Conservation (phyloP, 495 filamentous ascomycete species). For the Neurospora sp. region DNA sequence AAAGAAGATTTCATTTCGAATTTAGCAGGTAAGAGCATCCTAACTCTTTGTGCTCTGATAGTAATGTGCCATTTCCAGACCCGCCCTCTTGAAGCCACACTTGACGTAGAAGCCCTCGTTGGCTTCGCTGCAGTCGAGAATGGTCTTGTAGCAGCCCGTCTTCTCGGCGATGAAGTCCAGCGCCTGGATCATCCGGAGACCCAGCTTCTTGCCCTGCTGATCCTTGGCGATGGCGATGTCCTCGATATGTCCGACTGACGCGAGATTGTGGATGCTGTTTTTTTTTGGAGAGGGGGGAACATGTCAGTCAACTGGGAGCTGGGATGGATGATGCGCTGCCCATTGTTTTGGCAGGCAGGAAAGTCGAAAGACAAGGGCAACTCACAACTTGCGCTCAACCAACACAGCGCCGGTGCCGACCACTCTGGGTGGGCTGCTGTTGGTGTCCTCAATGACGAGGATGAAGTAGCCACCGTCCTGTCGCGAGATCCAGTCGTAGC, state of each 20-base stretch:
- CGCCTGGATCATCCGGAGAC: slow-evolving; percentile 85
- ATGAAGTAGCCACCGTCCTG: slow-evolving; percentile 78
- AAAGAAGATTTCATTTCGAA: background rate
- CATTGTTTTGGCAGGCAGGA: background rate
- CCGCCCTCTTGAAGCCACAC: slow-evolving; percentile 89
- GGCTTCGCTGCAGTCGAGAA: slow-evolving; percentile 49
- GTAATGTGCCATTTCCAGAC: slow-evolving; percentile 95
- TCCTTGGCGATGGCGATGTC: slow-evolving; percentile 91
- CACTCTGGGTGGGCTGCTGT: slow-evolving; percentile 37
- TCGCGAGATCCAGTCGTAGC: slow-evolving; percentile 74
- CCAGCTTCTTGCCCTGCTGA: slow-evolving; percentile 95
- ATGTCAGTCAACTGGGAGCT: background rate
- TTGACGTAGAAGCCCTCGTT: slow-evolving; percentile 99
- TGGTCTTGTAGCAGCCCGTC: slow-evolving; percentile 86
- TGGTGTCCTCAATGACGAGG: slow-evolving; percentile 68
- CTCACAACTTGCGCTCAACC: slow-evolving; percentile 76
- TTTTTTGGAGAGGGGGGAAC: background rate
- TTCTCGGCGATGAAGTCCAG: slow-evolving; percentile 78
- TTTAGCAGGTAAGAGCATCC: background rate
- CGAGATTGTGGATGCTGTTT: slow-evolving; percentile 58
- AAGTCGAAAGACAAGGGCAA: background rate
- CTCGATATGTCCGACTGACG: slow-evolving; percentile 89
- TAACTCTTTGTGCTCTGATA: slow-evolving; percentile 49
- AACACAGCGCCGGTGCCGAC: slow-evolving; percentile 84
- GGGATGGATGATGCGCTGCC: background rate